These are phyloP conservation scores for Nannochloris sp. DNA, from an alignment of 139 green algal species.

Conservation along the genomic window DNA sequence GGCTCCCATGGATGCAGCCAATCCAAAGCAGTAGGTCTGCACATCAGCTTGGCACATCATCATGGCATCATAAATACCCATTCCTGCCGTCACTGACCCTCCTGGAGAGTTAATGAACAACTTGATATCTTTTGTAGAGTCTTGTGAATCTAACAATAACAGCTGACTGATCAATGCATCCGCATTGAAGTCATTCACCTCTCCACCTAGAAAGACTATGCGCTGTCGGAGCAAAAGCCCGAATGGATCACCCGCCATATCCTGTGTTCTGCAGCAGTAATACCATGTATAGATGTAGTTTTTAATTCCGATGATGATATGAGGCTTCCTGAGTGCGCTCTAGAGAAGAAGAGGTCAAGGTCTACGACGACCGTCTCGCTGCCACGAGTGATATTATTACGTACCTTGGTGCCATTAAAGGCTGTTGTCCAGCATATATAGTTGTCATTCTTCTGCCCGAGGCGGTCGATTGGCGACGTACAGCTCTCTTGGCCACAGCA, in stretches of 20 bases:
- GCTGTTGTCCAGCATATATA: conserved; percentile 19
- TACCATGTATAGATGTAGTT: background rate
- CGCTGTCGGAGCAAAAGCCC: conserved; percentile 85
- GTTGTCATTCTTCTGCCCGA: conserved; percentile 2
- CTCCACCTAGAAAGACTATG: conserved; percentile 92
- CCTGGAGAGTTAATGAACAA: conserved; percentile 99
- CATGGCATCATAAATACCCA: conserved; percentile 99
- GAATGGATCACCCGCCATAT: conserved; percentile 88
- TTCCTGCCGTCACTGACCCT: conserved; percentile 92
- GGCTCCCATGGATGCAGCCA: conserved; percentile 97
- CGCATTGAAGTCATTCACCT: conserved; percentile 92
- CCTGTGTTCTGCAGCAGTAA: conserved; percentile 38
- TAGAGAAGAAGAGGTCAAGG: background rate
- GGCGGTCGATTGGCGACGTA: background rate
- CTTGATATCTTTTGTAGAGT: conserved; percentile 96
- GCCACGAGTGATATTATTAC: background rate
- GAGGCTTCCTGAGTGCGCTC: no score
- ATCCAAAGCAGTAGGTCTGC: conserved; percentile 94
- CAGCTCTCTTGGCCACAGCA: background rate
- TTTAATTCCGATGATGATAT: background rate
- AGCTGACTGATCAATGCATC: conserved; percentile 95
- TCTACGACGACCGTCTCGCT: background rate
- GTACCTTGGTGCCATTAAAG: conserved; percentile 25
- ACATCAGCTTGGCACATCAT: conserved; percentile 47
- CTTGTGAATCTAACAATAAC: conserved; percentile 89